phyloP scores from a whole-genome alignment of 176 grass and related monocot species.

The Oryza glaberrima region DNA sequence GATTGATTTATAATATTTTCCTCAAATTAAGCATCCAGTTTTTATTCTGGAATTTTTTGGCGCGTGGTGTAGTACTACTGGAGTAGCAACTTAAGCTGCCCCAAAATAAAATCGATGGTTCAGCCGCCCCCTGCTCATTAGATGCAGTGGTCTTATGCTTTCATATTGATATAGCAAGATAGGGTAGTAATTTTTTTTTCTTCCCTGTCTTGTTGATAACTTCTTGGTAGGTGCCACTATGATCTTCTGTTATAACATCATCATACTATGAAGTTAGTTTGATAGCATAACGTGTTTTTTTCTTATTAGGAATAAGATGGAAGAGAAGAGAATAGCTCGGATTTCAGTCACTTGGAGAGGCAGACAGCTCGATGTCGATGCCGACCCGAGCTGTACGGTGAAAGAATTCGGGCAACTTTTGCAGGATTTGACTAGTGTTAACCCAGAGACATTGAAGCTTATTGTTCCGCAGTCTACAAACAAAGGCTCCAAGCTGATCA shows the following conservation, averaged over 20 bases:
- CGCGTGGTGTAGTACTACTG: too few relatives aligned
- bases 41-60: background rate
- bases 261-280: background rate
- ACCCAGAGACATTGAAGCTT: slow-evolving; percentile 85
- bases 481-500: slow-evolving; percentile 82
- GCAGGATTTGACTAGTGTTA: slow-evolving; percentile 83
- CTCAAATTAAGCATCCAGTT: background rate
- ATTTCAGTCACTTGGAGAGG: slow-evolving; percentile 85
- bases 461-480: slow-evolving; percentile 69
- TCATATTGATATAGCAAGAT: background rate
- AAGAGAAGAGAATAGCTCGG: slow-evolving; percentile 47
- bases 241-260: background rate
- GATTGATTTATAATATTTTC: background rate
- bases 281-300: slow-evolving; percentile 2
- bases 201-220: background rate
- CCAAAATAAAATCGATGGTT: background rate
- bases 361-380: slow-evolving; percentile 67
- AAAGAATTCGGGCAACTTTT: slow-evolving; percentile 82
- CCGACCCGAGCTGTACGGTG: slow-evolving; percentile 66
- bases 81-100: background rate
- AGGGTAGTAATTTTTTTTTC: background rate
- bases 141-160: background rate
- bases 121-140: background rate
- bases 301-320: slow-evolving; percentile 51
- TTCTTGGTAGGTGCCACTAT: background rate